phyloP scores from a whole-genome alignment of 148 eudicot species.

The Amaranthus palmeri region DNA sequence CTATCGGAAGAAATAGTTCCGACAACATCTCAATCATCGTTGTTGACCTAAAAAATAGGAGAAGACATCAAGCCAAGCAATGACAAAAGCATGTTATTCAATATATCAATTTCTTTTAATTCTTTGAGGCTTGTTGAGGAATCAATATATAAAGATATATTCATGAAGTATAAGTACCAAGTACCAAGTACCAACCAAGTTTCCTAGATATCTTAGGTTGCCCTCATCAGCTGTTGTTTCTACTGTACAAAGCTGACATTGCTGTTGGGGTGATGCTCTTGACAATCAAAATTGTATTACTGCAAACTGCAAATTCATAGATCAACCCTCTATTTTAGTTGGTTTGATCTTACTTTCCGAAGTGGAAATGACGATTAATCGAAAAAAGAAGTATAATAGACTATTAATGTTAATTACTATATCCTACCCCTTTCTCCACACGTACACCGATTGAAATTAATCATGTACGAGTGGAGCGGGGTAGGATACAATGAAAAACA shows the following conservation, averaged over 20 bases:
- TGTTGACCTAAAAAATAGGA: constrained; percentile 60
- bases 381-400: neutral
- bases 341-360: constrained; percentile 24
- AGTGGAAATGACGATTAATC: neutral
- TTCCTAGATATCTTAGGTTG: constrained; percentile 22
- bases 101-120: constrained; percentile 5
- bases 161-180: constrained; percentile 7
- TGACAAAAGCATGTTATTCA: constrained; percentile 14
- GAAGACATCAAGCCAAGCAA: constrained; percentile 37
- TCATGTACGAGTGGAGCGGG: no score
- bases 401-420: constrained; percentile 2
- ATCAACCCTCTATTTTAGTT: constrained; percentile 30
- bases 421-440: no score
- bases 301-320: constrained; percentile 16
- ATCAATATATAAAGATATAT: neutral
- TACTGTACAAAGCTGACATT: constrained; percentile 35
- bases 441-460: no score
- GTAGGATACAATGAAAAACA: no score
- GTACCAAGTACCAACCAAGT: constrained; percentile 1
- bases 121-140: constrained; percentile 9
- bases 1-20: constrained; percentile 52
- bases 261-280: constrained; percentile 20
- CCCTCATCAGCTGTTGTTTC: constrained; percentile 19
- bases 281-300: constrained; percentile 24
- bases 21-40: constrained; percentile 74